Percentiles rank a stretch among this genome's conserved stretches.
Evolutionary conservation across 352 stramenopile genomes (phyloP).

Genomic region (Elongisporangium prolatum): DNA sequence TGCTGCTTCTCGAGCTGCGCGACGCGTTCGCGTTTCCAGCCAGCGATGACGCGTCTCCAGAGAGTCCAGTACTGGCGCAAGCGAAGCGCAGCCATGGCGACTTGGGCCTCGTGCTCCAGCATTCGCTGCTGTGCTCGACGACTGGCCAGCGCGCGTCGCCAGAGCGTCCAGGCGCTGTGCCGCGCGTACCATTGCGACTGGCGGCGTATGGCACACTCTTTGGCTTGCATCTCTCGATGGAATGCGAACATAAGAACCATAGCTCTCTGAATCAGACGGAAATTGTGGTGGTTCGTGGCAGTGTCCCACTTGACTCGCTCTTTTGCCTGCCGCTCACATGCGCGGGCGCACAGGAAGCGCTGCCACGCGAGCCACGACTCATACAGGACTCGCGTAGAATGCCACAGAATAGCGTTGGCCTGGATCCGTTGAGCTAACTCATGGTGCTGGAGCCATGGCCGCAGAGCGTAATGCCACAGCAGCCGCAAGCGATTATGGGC

Average conservation of each 20-base stretch:
- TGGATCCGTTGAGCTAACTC: slow-evolving; percentile 14
- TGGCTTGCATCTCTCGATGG: slow-evolving; percentile 12
- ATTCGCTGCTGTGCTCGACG: slow-evolving; percentile 10
- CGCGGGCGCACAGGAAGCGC: slow-evolving; percentile 19
- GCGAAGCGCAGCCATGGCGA: slow-evolving; percentile 9
- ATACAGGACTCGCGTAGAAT: slow-evolving; percentile 25
- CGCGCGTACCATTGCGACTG: slow-evolving; percentile 32
- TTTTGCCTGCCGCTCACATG: slow-evolving; percentile 8
- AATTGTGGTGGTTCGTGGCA: slow-evolving; percentile 15
- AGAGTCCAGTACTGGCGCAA: slow-evolving; percentile 17
- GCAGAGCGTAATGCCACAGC: slow-evolving; percentile 42
- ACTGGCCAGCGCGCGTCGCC: slow-evolving; percentile 14
- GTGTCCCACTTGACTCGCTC: slow-evolving; percentile 13
- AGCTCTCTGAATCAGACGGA: background rate
- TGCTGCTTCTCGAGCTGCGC: slow-evolving; percentile 42
- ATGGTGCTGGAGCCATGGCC: slow-evolving; percentile 34
- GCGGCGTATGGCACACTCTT: slow-evolving; percentile 18
- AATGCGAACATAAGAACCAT: background rate
- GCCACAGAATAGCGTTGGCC: slow-evolving; percentile 4
- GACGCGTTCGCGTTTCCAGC: slow-evolving; percentile 22
- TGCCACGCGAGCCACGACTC: slow-evolving; percentile 35
- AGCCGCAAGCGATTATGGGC: slow-evolving; percentile 34
- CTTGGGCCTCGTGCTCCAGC: slow-evolving; percentile 4
- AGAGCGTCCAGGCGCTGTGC: slow-evolving; percentile 17
- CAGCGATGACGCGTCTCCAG: slow-evolving; percentile 17